phyloP scores from a whole-genome alignment of 805 yeast genomes.

The Saturnispora sanitii region DNA sequence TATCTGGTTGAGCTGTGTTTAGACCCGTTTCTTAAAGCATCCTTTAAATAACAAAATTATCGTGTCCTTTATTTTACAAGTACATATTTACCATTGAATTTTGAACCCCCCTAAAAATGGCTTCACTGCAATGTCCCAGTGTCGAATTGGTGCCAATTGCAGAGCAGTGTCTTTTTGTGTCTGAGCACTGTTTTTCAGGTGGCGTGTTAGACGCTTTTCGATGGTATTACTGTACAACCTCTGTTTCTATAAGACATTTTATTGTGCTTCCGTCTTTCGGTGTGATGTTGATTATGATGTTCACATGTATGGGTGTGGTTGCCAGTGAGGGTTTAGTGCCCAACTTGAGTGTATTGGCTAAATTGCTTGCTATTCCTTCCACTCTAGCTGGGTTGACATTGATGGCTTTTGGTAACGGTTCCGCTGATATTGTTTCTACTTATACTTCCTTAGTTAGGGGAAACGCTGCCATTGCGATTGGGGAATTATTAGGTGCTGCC shows the following conservation, averaged over 20 bases:
- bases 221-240: constrained; percentile 24
- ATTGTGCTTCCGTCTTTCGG: constrained; percentile 18
- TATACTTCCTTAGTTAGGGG: constrained; percentile 67
- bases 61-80: no score
- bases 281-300: constrained; percentile 31
- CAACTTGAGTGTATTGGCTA: constrained; percentile 62
- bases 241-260: constrained; percentile 10
- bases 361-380: constrained; percentile 57
- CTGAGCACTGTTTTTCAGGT: constrained; percentile 19
- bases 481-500: constrained; percentile 88
- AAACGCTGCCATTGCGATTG: constrained; percentile 68
- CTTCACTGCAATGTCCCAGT: constrained; percentile 6
- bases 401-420: constrained; percentile 85
- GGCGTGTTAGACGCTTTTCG: constrained; percentile 24
- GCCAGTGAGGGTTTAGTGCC: constrained; percentile 84
- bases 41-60: no score
- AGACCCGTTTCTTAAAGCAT: no score
- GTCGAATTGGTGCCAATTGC: constrained; percentile 9
- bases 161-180: constrained; percentile 25
- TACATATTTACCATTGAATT: background rate
- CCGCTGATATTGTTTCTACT: constrained; percentile 83
- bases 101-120: background rate
- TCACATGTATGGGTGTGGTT: constrained; percentile 62
- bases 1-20: background rate
- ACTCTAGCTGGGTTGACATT: constrained; percentile 81